Evolutionary conservation across 1,284 basidiomycete species (phyloP), one percentile per base, ranked within the genome.

Genomic region (Melampsora americana): DNA sequence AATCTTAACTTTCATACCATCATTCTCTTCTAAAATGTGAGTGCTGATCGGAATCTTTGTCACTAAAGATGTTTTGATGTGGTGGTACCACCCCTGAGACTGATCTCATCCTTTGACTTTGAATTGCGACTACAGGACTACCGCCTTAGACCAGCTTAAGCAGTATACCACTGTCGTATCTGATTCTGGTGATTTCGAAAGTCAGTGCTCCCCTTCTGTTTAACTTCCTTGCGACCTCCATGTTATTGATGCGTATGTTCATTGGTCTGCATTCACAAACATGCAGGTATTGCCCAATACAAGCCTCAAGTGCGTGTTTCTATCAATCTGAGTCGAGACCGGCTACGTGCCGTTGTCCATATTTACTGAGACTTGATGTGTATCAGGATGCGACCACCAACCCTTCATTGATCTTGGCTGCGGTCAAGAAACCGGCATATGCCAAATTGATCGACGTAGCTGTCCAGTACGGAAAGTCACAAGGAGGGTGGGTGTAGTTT

Each of bases 381-480:
- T 39, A 48, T 16, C n/a, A 77, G 73, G 73, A 75, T 75, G 93
- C 94, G 23, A 97, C 94, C 71, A 97, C 94, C 80, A 97, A 97
- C 86, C 94, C 94, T 39, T 93, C 82, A 71, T 83, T 87, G 77
- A 92, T 95, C 85, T 87, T 99, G 80, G 93, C 93, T 35, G 96
- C 95, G 64, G 90, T 94, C 81, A 91, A 91, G 86, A 92, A 98
- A 85, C 85, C 91, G 56, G 89, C 87, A 61, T 99, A 99, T 84
- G 86, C 89, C 78, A 89, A 87, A 77, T 85, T 98, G 81, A 92
- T 99, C 82, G 89, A 95, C 82, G 86, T 85, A 64, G 95, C 95
- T 78, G 86, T 97, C 82, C 84, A 88, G 79, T 89, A 88, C 85
- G 95, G 87, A 81, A 95, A 95, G 86, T 80, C 86, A 80, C 91